Evolutionary conservation across 2,329 filamentous ascomycete species (phyloP).

Genomic region (Mycosphaerella arachidis): DNA sequence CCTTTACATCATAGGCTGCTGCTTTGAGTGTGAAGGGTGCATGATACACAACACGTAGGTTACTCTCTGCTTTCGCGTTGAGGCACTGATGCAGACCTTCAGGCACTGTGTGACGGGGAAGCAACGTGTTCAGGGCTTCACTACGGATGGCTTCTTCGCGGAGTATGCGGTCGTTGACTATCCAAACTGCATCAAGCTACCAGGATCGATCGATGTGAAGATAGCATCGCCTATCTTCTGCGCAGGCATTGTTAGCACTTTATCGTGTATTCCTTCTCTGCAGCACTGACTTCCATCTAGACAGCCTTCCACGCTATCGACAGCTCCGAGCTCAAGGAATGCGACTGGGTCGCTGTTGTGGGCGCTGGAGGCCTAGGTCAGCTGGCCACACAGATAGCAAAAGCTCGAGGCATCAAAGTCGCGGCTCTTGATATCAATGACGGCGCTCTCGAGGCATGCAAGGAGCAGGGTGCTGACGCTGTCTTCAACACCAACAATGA

Average conservation of each 20-base stretch:
- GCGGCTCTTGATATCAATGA: slow-evolving; percentile 19
- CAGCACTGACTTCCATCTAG: neutral
- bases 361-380: slow-evolving; percentile 18
- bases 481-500: slow-evolving; percentile 16
- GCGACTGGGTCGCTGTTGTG: slow-evolving; percentile 18
- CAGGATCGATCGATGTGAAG: slow-evolving; percentile 15
- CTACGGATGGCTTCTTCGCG: slow-evolving; percentile 20
- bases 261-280: neutral
- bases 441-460: slow-evolving; percentile 15
- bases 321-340: slow-evolving; percentile 14
- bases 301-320: slow-evolving; percentile 20
- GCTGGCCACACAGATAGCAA: slow-evolving; percentile 17
- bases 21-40: slow-evolving; percentile 20
- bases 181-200: slow-evolving; percentile 15
- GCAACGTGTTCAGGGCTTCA: slow-evolving; percentile 17
- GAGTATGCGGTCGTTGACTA: slow-evolving; percentile 20
- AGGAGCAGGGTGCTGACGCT: slow-evolving; percentile 16
- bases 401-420: slow-evolving; percentile 15
- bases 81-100: neutral
- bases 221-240: slow-evolving; percentile 17
- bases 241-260: slow-evolving; percentile 13
- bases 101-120: slow-evolving; percentile 15
- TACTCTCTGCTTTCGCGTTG: neutral
- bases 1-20: slow-evolving; percentile 18
- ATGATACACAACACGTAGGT: slow-evolving; percentile 13